Conservation (phyloP, 2,329 filamentous ascomycete species). For the Chrysoporthe cubensis region DNA sequence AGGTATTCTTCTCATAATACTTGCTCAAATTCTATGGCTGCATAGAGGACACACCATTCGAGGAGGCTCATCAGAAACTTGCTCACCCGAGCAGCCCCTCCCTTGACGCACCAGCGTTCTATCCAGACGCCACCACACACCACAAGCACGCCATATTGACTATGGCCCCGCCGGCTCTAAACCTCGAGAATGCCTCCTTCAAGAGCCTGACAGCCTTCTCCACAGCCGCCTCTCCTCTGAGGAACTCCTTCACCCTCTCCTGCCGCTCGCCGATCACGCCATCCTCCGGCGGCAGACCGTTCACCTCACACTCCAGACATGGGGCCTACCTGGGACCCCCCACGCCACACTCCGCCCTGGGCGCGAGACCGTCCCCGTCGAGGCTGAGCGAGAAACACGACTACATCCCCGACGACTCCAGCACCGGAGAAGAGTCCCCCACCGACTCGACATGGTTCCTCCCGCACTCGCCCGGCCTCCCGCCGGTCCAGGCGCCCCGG, state of each 20-base stretch:
- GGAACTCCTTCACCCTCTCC: slow-evolving; percentile 37
- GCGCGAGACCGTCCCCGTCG: slow-evolving; percentile 17
- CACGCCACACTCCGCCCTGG: slow-evolving; percentile 24
- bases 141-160: slow-evolving; percentile 12
- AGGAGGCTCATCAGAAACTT: slow-evolving; percentile 9
- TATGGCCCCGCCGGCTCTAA: slow-evolving; percentile 33
- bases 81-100: background rate
- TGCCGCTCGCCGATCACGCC: slow-evolving; percentile 40
- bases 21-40: background rate
- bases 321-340: slow-evolving; percentile 35
- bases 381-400: slow-evolving; percentile 26
- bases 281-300: slow-evolving; percentile 21
- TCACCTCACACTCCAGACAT: slow-evolving; percentile 23
- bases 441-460: slow-evolving; percentile 34
- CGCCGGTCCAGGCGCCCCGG: background rate
- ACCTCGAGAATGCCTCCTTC: slow-evolving; percentile 28
- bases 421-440: slow-evolving; percentile 28
- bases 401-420: slow-evolving; percentile 27
- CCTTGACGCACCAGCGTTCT: background rate
- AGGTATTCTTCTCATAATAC: background rate
- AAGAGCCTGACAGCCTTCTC: slow-evolving; percentile 33
- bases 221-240: slow-evolving; percentile 35
- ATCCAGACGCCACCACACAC: background rate
- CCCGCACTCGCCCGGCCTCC: slow-evolving; percentile 31
- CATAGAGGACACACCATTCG: background rate